Evolutionary conservation across 257 asterid species (phyloP).

Genomic region (Nicotiana otophora): DNA sequence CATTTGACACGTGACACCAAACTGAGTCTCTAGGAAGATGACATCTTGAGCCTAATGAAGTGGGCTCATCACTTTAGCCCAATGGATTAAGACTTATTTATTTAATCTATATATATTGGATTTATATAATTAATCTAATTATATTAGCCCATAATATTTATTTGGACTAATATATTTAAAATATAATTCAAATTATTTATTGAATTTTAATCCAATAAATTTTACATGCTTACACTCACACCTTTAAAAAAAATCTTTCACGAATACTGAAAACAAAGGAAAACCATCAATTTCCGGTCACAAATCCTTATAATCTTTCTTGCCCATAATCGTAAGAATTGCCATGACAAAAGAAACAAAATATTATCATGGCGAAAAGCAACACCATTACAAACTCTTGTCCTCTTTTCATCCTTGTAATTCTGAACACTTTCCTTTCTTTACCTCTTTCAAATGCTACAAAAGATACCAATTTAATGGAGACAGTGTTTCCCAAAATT

Average conservation of each 20-base stretch:
- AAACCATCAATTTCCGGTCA: background rate
- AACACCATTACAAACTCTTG: background rate
- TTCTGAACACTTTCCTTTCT: background rate
- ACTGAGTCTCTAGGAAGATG: too few species aligned
- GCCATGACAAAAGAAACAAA: background rate
- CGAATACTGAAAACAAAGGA: background rate
- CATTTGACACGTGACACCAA: too few species aligned
- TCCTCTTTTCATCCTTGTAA: background rate
- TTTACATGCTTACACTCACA: too few species aligned
- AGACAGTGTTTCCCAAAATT: conserved; percentile 6
- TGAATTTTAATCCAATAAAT: too few species aligned
- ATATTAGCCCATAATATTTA: too few species aligned
- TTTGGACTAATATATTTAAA: too few species aligned
- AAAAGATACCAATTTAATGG: background rate
- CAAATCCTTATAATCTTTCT: background rate
- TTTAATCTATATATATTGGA: too few species aligned
- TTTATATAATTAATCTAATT: too few species aligned
- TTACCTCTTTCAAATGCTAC: background rate
- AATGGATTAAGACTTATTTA: too few species aligned
- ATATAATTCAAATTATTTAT: too few species aligned
- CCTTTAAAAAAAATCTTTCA: background rate
- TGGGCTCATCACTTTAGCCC: too few species aligned
- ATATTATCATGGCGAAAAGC: background rate
- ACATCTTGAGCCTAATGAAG: too few species aligned
- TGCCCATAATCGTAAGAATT: background rate